Percentiles rank a stretch among this genome's conserved stretches.
These are phyloP conservation scores for Centaurea solstitialis DNA, from an alignment of 129 eudicot species.

Conservation along the genomic window DNA sequence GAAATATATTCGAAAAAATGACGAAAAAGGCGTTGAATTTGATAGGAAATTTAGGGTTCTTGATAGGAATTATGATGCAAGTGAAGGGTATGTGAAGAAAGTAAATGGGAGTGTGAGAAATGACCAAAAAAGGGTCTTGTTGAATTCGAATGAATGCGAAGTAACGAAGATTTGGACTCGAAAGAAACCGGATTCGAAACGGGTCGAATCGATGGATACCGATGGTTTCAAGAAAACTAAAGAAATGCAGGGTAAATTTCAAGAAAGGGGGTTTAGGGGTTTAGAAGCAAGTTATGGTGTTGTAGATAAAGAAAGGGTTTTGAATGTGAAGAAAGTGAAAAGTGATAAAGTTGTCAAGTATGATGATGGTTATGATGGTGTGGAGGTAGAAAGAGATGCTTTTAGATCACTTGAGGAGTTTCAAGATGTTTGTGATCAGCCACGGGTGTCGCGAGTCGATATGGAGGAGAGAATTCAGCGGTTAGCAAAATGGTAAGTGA, in stretches of 20 bases:
- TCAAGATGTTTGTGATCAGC: conserved; percentile 56
- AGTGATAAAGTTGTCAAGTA: conserved; percentile 25
- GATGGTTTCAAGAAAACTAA: neutral
- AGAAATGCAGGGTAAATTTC: conserved; percentile 1
- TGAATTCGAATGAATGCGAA: conserved; percentile 5
- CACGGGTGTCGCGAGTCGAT: conserved; percentile 65
- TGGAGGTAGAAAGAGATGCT: conserved; percentile 59
- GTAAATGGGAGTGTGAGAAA: neutral
- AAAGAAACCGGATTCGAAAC: conserved; percentile 11
- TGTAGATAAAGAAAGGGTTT: conserved; percentile 23
- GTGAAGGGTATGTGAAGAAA: conserved; percentile 9
- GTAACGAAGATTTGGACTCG: conserved; percentile 16
- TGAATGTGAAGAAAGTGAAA: conserved; percentile 8
- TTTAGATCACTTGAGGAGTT: conserved; percentile 52
- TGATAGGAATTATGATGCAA: conserved; percentile 19
- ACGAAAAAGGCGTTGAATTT: neutral
- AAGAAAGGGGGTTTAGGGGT: conserved; percentile 19
- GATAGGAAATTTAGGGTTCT: conserved; percentile 1
- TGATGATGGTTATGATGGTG: conserved; percentile 24
- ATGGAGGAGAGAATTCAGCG: conserved; percentile 94
- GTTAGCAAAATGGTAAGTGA: conserved; percentile 82
- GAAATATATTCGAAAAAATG: conserved; percentile 15
- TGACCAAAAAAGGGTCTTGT: conserved; percentile 10
- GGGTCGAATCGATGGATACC: neutral
- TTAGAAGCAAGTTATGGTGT: conserved; percentile 18